A percentile compares a stretch with the other conserved stretches of the same genome.
Conservation (phyloP, 1,284 basidiomycete species). For the Polyporus tsugae region DNA sequence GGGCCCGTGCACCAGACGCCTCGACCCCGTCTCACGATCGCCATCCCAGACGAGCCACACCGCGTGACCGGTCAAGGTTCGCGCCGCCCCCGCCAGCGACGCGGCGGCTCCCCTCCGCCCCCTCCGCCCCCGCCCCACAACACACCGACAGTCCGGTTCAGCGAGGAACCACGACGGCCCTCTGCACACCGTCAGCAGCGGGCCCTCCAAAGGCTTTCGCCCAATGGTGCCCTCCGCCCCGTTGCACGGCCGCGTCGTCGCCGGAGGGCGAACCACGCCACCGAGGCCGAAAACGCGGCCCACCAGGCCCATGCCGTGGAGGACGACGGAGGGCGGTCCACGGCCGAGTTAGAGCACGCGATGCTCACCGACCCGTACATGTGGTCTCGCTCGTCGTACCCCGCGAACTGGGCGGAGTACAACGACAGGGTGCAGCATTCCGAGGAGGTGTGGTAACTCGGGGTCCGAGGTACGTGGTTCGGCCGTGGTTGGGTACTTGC, state of each 20-base stretch:
- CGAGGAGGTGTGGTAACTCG: background rate
- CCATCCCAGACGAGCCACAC: background rate
- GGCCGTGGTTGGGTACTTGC: background rate
- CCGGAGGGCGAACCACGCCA: background rate
- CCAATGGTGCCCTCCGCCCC: constrained; percentile 1
- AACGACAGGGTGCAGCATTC: background rate
- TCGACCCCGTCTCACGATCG: background rate
- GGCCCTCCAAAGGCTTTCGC: background rate
- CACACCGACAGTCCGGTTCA: background rate
- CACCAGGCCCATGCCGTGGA: too few relatives aligned
- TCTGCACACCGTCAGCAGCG: background rate
- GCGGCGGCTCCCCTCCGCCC: background rate
- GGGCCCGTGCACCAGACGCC: background rate
- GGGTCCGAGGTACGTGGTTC: background rate
- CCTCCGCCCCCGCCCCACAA: background rate
- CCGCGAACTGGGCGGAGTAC: background rate
- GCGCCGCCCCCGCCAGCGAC: background rate
- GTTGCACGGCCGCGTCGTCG: background rate
- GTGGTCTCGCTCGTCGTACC: background rate
- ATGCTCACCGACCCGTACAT: constrained; percentile 1
- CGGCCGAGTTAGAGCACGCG: background rate
- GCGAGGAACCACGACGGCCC: background rate
- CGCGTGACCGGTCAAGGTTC: background rate
- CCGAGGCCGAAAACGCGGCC: background rate
- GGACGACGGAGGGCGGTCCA: background rate